phyloP scores from a whole-genome alignment of 495 filamentous ascomycete genomes.

The Podospora anserina region DNA sequence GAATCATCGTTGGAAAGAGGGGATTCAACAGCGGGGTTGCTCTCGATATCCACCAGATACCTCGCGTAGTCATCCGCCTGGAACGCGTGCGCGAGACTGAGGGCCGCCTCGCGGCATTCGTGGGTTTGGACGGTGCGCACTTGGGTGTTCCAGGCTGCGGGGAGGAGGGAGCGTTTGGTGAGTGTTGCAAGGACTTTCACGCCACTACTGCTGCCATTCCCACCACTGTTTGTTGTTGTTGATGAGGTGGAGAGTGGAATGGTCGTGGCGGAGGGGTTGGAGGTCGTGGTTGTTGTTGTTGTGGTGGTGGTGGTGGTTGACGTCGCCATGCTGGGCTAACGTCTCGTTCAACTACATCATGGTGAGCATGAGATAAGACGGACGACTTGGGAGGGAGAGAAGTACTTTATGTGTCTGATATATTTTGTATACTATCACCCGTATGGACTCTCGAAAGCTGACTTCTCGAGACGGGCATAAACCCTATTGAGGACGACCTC shows the following conservation, averaged over 20 bases:
- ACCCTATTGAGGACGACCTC: slow-evolving; percentile 31
- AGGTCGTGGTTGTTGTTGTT: slow-evolving; percentile 26
- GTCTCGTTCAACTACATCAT: not conserved
- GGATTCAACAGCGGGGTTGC: not conserved
- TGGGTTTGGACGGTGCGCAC: slow-evolving; percentile 60
- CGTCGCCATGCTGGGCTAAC: slow-evolving; percentile 32
- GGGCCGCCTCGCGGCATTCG: slow-evolving; percentile 54
- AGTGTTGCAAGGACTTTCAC: slow-evolving; percentile 28
- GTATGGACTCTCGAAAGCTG: slow-evolving; percentile 70
- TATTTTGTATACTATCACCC: slow-evolving; percentile 59
- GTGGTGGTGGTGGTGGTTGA: slow-evolving; percentile 10
- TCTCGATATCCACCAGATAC: slow-evolving; percentile 60
- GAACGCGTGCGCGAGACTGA: slow-evolving; percentile 71
- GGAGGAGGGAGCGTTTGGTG: slow-evolving; percentile 46
- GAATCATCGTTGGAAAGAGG: not conserved
- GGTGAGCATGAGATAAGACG: not conserved
- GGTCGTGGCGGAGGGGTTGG: slow-evolving; percentile 32
- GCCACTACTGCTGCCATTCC: slow-evolving; percentile 4
- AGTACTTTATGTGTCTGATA: slow-evolving; percentile 43
- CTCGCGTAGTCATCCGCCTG: slow-evolving; percentile 66
- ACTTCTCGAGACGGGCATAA: slow-evolving; percentile 68
- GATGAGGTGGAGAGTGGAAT: not conserved
- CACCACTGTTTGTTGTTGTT: not conserved
- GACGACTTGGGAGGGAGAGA: not conserved
- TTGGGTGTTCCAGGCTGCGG: slow-evolving; percentile 43